phyloP scores from a whole-genome alignment of 2,329 filamentous ascomycete species.

The Trichophyton benhamiae region DNA sequence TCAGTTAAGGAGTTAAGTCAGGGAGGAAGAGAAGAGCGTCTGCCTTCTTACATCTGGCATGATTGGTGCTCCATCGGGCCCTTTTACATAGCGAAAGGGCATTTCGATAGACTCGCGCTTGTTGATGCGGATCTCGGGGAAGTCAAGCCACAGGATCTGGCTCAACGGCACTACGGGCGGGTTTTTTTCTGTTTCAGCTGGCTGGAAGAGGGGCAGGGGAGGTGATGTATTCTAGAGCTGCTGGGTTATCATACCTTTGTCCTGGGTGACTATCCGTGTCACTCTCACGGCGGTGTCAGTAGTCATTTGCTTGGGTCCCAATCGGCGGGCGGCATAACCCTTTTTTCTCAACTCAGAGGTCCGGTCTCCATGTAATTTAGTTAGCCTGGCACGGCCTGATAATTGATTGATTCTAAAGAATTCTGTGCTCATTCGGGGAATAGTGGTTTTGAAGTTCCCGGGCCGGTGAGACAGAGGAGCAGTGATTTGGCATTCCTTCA shows the following conservation, averaged over 20 bases:
- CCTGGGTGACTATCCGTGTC: constrained; percentile 75
- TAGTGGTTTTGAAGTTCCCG: constrained; percentile 6
- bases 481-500: neutral
- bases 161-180: constrained; percentile 54
- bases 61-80: constrained; percentile 60
- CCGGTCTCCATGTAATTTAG: constrained; percentile 48
- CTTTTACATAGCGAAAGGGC: constrained; percentile 92
- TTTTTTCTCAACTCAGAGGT: constrained; percentile 93
- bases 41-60: constrained; percentile 66
- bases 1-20: constrained; percentile 3
- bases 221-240: neutral
- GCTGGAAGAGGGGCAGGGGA: constrained; percentile 4
- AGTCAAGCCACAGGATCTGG: constrained; percentile 70
- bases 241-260: constrained; percentile 50
- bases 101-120: constrained; percentile 91
- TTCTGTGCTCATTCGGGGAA: neutral
- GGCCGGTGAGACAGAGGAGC: neutral
- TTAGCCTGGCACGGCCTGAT: neutral
- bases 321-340: constrained; percentile 72
- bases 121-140: constrained; percentile 79
- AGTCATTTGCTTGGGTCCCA: constrained; percentile 94
- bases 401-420: no score
- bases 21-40: neutral
- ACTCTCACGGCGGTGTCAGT: constrained; percentile 94
- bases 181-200: neutral